phyloP scores from a whole-genome alignment of 192 early-diverging fungal genomes.

The Coemansia asiatica region DNA sequence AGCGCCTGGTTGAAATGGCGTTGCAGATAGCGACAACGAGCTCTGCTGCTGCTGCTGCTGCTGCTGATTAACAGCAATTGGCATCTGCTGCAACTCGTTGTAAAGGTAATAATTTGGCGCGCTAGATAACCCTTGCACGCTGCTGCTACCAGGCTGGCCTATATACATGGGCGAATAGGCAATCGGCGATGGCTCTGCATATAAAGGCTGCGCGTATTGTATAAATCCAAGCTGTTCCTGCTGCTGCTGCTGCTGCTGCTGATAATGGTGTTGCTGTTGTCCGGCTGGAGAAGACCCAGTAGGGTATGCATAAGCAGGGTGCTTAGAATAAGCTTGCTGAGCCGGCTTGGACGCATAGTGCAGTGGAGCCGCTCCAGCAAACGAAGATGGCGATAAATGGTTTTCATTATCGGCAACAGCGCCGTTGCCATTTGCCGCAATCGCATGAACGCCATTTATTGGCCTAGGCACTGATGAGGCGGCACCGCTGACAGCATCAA shows the following conservation, averaged over 20 bases:
- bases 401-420: neutral
- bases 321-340: constrained; percentile 1
- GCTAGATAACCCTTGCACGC: neutral
- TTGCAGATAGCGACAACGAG: constrained; percentile 1
- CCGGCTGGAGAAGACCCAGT: neutral
- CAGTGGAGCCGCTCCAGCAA: neutral
- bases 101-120: constrained; percentile 10
- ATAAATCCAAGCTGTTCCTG: constrained; percentile 7
- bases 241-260: constrained; percentile 11
- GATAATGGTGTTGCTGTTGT: neutral
- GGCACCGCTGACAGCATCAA: too few species aligned
- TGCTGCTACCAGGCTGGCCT: constrained; percentile 1
- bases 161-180: constrained; percentile 27
- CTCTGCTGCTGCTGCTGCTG: neutral
- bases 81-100: neutral
- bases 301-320: constrained; percentile 10
- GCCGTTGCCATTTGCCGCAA: neutral
- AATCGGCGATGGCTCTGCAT: constrained; percentile 12
- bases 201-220: constrained; percentile 8
- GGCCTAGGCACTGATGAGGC: neutral
- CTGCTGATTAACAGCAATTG: neutral
- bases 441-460: neutral
- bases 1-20: neutral
- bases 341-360: constrained; percentile 5
- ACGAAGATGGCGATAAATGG: neutral